Conservation (phyloP, 768 basidiomycete species). For the Leucocoprinus leucothites region DNA sequence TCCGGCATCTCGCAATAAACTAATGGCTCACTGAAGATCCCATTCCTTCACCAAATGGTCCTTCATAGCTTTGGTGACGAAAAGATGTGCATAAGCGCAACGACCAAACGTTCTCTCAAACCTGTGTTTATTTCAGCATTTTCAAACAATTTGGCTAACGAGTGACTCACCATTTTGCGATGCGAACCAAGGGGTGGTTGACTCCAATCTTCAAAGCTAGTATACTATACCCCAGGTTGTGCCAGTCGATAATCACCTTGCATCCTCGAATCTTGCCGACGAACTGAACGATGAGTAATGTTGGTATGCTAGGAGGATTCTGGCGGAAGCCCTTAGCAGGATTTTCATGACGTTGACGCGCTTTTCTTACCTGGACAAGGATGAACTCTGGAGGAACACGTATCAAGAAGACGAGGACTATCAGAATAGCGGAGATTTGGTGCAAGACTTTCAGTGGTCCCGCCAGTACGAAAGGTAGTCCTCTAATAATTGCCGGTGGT, state of each 20-base stretch:
- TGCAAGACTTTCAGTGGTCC: conserved; percentile 80
- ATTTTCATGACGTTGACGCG: not conserved
- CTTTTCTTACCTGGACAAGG: conserved; percentile 74
- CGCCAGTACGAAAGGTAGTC: conserved; percentile 63
- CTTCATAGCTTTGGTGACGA: conserved; percentile 89
- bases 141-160: not conserved
- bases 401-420: conserved; percentile 57
- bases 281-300: conserved; percentile 81
- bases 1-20: not conserved
- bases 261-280: conserved; percentile 65
- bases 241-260: conserved; percentile 97
- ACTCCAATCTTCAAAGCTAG: conserved; percentile 78
- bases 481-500: conserved; percentile 50
- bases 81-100: conserved; percentile 83
- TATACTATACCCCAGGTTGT: conserved; percentile 95
- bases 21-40: conserved; percentile 55
- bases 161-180: conserved; percentile 67
- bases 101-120: conserved; percentile 82
- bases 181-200: conserved; percentile 61
- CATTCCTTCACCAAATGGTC: conserved; percentile 68
- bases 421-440: conserved; percentile 63
- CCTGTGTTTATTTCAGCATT: conserved; percentile 38
- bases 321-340: conserved; percentile 28
- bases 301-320: conserved; percentile 98
- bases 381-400: conserved; percentile 76